These are phyloP conservation scores for Taiozyma sp. DNA, from an alignment of 1,139 yeast genomes.

Conservation along the genomic window DNA sequence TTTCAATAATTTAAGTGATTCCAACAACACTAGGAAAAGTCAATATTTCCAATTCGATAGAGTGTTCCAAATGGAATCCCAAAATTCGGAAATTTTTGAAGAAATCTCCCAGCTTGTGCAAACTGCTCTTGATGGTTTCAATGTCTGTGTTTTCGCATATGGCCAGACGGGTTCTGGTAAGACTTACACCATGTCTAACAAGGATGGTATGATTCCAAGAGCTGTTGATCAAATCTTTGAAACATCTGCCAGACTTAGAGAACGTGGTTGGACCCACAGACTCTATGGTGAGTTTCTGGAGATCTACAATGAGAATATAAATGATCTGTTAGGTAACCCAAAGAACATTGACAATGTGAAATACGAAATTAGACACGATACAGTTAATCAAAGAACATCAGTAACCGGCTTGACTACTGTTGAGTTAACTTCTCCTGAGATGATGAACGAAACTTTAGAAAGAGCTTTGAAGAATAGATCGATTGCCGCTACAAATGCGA, in stretches of 20 bases:
- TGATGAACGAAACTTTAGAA: slow-evolving; percentile 46
- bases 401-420: slow-evolving; percentile 57
- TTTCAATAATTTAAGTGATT: background rate
- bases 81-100: slow-evolving; percentile 64
- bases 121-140: slow-evolving; percentile 84
- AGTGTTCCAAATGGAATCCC: slow-evolving; percentile 51
- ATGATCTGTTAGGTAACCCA: slow-evolving; percentile 50
- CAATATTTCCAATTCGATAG: slow-evolving; percentile 67
- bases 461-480: slow-evolving; percentile 59
- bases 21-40: slow-evolving; percentile 4
- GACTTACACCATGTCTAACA: slow-evolving; percentile 81
- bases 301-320: slow-evolving; percentile 77
- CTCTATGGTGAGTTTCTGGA: slow-evolving; percentile 79
- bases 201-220: slow-evolving; percentile 78
- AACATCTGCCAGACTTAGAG: slow-evolving; percentile 43
- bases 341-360: slow-evolving; percentile 29
- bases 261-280: slow-evolving; percentile 57
- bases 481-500: slow-evolving; percentile 78
- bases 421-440: slow-evolving; percentile 39
- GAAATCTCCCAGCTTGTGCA: slow-evolving; percentile 87
- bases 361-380: slow-evolving; percentile 75
- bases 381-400: slow-evolving; percentile 41
- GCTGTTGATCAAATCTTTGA: slow-evolving; percentile 71
- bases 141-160: slow-evolving; percentile 92
- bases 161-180: slow-evolving; percentile 99